phyloP scores from a whole-genome alignment of 2,329 filamentous ascomycete species.

The Arthrobotrys pseudoclavata region DNA sequence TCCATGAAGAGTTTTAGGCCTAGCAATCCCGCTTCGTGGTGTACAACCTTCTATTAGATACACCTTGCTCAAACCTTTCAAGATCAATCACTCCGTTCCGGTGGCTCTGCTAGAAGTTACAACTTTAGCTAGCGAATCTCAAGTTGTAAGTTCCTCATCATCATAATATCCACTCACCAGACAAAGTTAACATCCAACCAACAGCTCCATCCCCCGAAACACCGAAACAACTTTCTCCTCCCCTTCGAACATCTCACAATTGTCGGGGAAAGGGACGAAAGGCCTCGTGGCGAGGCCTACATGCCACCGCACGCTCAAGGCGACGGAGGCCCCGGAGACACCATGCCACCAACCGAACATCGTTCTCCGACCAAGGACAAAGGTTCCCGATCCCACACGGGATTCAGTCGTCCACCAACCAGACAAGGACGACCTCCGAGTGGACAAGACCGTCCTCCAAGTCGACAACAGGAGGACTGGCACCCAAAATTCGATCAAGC shows the following conservation, averaged over 20 bases:
- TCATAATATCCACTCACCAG: too few species aligned
- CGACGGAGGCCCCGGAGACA: background rate
- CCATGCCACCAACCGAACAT: background rate
- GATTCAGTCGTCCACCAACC: background rate
- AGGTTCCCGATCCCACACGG: background rate
- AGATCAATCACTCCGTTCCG: too few species aligned
- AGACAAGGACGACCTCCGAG: background rate
- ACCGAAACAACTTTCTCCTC: background rate
- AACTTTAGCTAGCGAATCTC: too few species aligned
- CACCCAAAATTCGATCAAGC: background rate
- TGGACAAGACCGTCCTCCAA: background rate
- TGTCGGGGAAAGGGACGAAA: background rate
- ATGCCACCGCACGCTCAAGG: background rate
- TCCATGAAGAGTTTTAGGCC: conserved; percentile 5
- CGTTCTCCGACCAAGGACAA: background rate
- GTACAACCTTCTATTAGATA: too few species aligned
- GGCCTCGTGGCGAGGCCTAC: background rate
- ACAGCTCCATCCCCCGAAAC: too few species aligned
- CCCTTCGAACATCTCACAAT: background rate
- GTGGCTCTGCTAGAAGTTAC: too few species aligned
- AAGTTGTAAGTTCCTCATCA: too few species aligned
- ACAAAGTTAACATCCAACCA: too few species aligned
- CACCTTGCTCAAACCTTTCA: too few species aligned
- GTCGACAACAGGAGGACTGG: background rate
- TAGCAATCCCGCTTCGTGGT: background rate